A percentile compares a stretch with the other conserved stretches of the same genome.
Conservation (phyloP, 2,329 filamentous ascomycete genomes). For the Xylariaceae sp. region DNA sequence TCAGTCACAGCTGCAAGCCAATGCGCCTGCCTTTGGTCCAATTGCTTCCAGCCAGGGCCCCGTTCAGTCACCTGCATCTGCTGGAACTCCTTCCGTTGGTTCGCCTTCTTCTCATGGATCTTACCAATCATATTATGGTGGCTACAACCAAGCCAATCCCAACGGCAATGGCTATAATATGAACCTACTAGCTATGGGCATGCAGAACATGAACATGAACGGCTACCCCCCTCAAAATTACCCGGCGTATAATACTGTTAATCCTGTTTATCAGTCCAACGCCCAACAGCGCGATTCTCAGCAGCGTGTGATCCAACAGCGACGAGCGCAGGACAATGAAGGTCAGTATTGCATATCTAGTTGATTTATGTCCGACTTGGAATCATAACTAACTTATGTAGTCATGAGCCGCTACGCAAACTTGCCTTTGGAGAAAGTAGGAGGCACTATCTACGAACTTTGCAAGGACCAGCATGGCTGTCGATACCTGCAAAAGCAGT, state of each 20-base stretch:
- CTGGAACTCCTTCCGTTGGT: constrained; percentile 16
- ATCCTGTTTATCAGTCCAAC: constrained; percentile 53
- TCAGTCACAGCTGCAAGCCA: constrained; percentile 77
- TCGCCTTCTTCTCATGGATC: constrained; percentile 15
- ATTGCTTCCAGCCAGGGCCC: constrained; percentile 46
- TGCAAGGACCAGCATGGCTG: constrained; percentile 99
- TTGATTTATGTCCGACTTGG: background rate
- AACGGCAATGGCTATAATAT: constrained; percentile 46
- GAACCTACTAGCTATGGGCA: constrained; percentile 67
- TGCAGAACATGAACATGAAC: constrained; percentile 66
- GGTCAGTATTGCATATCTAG: constrained; percentile 47
- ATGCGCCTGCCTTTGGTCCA: constrained; percentile 77
- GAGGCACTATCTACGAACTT: constrained; percentile 81
- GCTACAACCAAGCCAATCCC: constrained; percentile 36
- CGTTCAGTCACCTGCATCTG: constrained; percentile 32
- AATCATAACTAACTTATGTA: constrained; percentile 32
- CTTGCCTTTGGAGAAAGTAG: constrained; percentile 76
- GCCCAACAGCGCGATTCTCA: constrained; percentile 71
- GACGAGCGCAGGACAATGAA: constrained; percentile 74
- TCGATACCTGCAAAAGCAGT: constrained; percentile 93
- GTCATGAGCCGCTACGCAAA: constrained; percentile 82
- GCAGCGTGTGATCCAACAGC: constrained; percentile 73
- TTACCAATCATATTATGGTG: constrained; percentile 36
- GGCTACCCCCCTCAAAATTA: constrained; percentile 62
- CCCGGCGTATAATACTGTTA: constrained; percentile 57